These are phyloP conservation scores for Alternaria dauci DNA, from an alignment of 2,329 filamentous ascomycete species.

Conservation along the genomic window DNA sequence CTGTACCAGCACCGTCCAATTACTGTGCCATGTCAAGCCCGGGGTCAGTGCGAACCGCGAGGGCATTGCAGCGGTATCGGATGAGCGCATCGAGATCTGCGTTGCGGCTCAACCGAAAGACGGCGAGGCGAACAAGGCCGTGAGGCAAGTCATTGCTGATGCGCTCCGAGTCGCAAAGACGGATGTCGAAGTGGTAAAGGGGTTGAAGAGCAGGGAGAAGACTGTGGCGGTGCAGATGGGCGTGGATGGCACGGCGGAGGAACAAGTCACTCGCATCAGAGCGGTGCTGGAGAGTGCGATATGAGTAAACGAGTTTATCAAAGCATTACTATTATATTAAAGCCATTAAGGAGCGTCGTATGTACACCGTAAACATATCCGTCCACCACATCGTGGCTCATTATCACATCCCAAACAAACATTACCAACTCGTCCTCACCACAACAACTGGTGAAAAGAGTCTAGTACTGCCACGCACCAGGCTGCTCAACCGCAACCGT, in stretches of 20 bases:
- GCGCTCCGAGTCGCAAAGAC: conserved; percentile 70
- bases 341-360: conserved; percentile 18
- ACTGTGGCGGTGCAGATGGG: conserved; percentile 47
- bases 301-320: neutral
- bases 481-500: conserved; percentile 33
- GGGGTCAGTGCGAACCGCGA: conserved; percentile 69
- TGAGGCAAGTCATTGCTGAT: conserved; percentile 69
- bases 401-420: conserved; percentile 1
- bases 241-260: conserved; percentile 27
- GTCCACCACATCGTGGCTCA: neutral
- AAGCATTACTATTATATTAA: conserved; percentile 28
- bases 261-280: conserved; percentile 37
- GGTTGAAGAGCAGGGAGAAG: conserved; percentile 71
- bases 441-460: neutral
- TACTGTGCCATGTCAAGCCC: conserved; percentile 73
- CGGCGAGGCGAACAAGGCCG: conserved; percentile 74
- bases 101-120: conserved; percentile 72
- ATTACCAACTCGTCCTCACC: neutral
- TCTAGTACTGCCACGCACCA: conserved; percentile 51
- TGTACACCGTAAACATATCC: conserved; percentile 19
- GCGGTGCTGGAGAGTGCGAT: neutral
- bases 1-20: conserved; percentile 54
- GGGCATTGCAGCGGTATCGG: conserved; percentile 65
- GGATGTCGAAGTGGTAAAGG: conserved; percentile 68
- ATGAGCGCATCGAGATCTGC: conserved; percentile 68